Base-by-base conservation (phyloP, 1,284 basidiomycete species). In the Agroathelia rolfsii region DNA sequence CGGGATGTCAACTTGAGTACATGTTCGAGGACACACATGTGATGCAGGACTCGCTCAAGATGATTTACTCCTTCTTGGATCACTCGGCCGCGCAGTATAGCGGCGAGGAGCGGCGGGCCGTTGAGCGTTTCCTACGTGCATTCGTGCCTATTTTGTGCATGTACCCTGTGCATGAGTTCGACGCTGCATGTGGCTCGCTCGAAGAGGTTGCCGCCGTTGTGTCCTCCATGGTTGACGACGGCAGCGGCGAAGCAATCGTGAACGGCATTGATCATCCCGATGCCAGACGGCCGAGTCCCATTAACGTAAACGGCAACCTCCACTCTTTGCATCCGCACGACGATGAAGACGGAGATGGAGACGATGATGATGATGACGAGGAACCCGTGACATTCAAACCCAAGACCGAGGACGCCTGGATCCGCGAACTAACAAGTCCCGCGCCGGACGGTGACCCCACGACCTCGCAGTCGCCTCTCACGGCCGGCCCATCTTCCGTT, bases 11-110 rank as follows among this genome's bases (percentile, higher is more conserved):
- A 55, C 72, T 94, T 34, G 76, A 83, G 44, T 92, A 81, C 51
- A 61, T 69, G 32, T 78, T 97, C 53, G 64, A 72, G 40, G 89
- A 97, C 55, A 72, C 72, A 16, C 69, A 71, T 12, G 84, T 94
- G 28, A 59, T 98, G 46, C 79, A 85, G 41, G 94, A 98, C 53
- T 72, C 81, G 9, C 69, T 95, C 52, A 92, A 90, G 65, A 70
- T 98, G 51, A 73, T 93, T 36, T 83, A 88, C 52, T 78, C 81
- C 24, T 96, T 87, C 64, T 68, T 97, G 44, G 92, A 96, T 49
- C 86, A 86, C 45, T 79, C 81, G 30, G 75, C 75, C 43, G 71
- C 70, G 9, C 72, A 77, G 37, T 85, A 90, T 51, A 80, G 77
- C 41, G 58, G 70, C 5, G 64, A 69, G 35, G 94, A 97, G 58